Evolutionary conservation across 306 rosid species (phyloP), one percentile per base, ranked within the genome.

Genomic region (Echinosophora koreensis): DNA sequence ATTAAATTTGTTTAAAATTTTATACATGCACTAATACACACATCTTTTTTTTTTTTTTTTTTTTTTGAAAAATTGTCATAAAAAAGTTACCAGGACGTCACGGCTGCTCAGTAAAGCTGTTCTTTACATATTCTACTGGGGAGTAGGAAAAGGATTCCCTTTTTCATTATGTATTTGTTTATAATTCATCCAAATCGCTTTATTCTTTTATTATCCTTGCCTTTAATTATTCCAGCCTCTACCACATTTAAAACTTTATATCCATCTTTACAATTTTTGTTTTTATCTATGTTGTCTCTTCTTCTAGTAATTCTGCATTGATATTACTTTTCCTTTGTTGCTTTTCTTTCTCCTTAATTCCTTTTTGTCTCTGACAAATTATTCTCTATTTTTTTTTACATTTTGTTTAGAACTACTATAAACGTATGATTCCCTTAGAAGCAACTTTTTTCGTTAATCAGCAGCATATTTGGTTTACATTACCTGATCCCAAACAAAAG

Each of bases 161-260:
- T 81, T 84, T 84, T 69, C 30, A 66, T 80, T 65, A 60, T 61
- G 59, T 50, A 35, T 10, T 71, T 76, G 28, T 8, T 11, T 42
- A 49, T 68, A 57, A 66, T 58, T 68, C 61, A 83, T 80, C 70
- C 44, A 86, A 76, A 77, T 55, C 58, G 17, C 93, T 90, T 92
- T 92, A 89, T 88, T 88, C 92, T 83, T 85, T 85, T 92, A 84
- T 84, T 84, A 88, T 89, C 91, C 60, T 17, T 78, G 32, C 80
- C 88, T 88, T 86, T n/a, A n/a, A n/a, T n/a, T 91, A 89, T 87
- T 91, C 90, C 83, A 62, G 9, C 17, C 44, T 65, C 50, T 5
- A 69, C 90, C 88, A 80, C 86, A 80, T 83, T 86, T 80, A 82
- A 68, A 63, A 77, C 89, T 88, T 85, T 84, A 79, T 83, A 84